phyloP scores from a whole-genome alignment of 176 grass and related monocot species.

The Thinopyrum elongatum region DNA sequence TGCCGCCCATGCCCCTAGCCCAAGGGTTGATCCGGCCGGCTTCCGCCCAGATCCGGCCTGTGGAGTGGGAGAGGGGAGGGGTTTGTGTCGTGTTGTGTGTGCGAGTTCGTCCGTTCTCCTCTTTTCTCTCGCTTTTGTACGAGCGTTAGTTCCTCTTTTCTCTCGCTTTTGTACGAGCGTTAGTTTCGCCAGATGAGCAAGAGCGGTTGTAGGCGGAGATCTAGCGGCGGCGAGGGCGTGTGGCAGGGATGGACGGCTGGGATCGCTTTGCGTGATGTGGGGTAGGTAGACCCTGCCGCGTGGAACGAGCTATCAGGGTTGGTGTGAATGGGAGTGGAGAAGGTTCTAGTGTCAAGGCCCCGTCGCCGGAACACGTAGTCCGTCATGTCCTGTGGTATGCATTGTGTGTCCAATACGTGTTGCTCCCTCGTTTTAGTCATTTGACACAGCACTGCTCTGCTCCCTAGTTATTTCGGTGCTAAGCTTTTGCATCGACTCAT shows the following conservation, averaged over 20 bases:
- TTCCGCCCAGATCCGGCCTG: conserved; percentile 12
- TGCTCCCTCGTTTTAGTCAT: too few species aligned
- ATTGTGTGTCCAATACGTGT: too few species aligned
- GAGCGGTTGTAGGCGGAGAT: neutral
- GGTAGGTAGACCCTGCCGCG: neutral
- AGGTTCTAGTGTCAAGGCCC: neutral
- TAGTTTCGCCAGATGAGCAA: conserved; percentile 15
- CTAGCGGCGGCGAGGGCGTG: neutral
- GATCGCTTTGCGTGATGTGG: neutral
- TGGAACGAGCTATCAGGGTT: neutral
- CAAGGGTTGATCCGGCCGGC: conserved; percentile 10
- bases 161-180: conserved; percentile 16
- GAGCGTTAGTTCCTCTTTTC: neutral
- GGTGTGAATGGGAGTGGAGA: neutral
- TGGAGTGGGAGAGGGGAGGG: neutral
- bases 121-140: conserved; percentile 8
- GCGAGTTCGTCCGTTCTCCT: neutral
- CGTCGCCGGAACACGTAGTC: neutral
- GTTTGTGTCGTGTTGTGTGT: neutral
- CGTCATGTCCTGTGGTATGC: neutral
- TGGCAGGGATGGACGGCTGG: neutral
- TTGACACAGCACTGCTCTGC: too few species aligned
- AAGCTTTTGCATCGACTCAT: too few species aligned
- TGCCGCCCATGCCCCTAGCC: conserved; percentile 43
- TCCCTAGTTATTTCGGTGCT: too few species aligned